phyloP scores from a whole-genome alignment of 176 grass and related monocot genomes.

The Lolium multiflorum region DNA sequence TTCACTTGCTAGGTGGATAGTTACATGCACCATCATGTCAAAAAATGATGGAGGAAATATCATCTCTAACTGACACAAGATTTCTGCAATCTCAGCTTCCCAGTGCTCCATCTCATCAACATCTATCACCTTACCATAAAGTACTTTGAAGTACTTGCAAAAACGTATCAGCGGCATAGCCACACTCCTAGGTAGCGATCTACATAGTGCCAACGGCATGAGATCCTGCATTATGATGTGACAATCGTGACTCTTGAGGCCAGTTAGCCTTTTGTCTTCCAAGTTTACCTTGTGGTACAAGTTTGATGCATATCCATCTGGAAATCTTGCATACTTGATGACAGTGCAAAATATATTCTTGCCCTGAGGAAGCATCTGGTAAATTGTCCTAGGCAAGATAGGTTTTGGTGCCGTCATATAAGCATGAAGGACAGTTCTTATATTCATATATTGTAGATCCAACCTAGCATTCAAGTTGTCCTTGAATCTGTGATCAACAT shows the following conservation, averaged over 20 bases:
- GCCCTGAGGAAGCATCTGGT: too few relatives aligned
- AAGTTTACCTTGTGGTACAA: neutral
- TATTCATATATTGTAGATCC: neutral
- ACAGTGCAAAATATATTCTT: too few relatives aligned
- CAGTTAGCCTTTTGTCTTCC: neutral
- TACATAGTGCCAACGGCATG: neutral
- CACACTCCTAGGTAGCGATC: too few relatives aligned
- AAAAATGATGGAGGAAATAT: neutral
- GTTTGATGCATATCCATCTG: neutral
- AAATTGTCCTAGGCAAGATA: too few relatives aligned
- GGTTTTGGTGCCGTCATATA: too few relatives aligned
- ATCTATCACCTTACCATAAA: neutral
- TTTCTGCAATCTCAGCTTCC: neutral
- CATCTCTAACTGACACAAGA: neutral
- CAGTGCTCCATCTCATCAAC: neutral
- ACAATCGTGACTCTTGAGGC: neutral
- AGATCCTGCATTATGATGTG: neutral
- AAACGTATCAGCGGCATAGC: neutral
- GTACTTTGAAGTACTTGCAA: neutral
- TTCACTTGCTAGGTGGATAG: neutral
- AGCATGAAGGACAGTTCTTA: too few relatives aligned
- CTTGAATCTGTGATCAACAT: neutral
- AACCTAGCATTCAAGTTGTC: neutral
- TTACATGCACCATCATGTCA: neutral
- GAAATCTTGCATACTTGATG: neutral